Conservation (phyloP, 179 eudicot species). For the Spinacia oleracea region DNA sequence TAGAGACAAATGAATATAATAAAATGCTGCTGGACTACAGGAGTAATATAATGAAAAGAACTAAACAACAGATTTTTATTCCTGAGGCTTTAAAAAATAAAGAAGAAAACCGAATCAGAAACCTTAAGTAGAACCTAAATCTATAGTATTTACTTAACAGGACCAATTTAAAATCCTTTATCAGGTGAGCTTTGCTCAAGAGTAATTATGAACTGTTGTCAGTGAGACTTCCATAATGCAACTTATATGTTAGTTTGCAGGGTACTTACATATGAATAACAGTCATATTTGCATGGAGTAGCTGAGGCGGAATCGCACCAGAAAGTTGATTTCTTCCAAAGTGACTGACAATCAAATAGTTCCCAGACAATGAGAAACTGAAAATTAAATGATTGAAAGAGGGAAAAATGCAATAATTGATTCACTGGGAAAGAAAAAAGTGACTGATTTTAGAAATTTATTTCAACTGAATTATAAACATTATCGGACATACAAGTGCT, state of each 20-base stretch:
- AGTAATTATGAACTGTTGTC: not conserved
- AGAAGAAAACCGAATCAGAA: not conserved
- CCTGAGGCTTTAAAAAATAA: not conserved
- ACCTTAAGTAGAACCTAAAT: not conserved
- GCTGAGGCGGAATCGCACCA: slow-evolving; percentile 64
- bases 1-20: not conserved
- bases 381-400: not conserved
- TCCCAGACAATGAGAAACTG: not conserved
- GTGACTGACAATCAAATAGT: slow-evolving; percentile 47
- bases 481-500: slow-evolving; percentile 66
- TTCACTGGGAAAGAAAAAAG: not conserved
- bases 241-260: not conserved
- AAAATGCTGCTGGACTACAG: no score
- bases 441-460: not conserved
- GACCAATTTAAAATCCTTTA: not conserved
- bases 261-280: slow-evolving; percentile 74
- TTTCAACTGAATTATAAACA: not conserved
- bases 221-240: not conserved
- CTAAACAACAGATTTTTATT: not conserved
- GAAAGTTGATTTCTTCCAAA: slow-evolving; percentile 71
- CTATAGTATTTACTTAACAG: not conserved
- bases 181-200: not conserved
- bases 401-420: not conserved
- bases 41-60: not conserved
- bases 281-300: slow-evolving; percentile 45